Percentiles rank a stretch among this genome's conserved stretches.
phyloP scores from a whole-genome alignment of 164 flowering plant species.

The Macadamia tetraphylla region DNA sequence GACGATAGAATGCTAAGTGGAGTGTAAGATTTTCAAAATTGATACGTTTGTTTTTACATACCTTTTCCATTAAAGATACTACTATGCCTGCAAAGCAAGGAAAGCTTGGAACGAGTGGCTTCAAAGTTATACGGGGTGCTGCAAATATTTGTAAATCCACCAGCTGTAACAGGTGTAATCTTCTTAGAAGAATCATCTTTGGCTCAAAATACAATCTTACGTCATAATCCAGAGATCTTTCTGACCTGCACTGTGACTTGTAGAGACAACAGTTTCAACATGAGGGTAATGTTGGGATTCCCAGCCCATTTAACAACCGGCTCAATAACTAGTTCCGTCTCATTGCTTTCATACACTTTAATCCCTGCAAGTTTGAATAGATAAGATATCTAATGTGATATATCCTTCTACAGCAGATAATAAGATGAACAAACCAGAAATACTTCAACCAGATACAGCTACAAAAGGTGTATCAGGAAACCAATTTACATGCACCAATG shows the following conservation, averaged over 20 bases:
- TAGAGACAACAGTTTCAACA: constrained; percentile 40
- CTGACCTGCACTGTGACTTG: constrained; percentile 62
- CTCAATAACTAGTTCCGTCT: constrained; percentile 70
- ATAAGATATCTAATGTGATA: constrained; percentile 1
- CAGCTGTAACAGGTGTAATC: constrained; percentile 41
- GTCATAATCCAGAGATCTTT: constrained; percentile 9
- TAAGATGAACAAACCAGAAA: not conserved
- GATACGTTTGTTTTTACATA: constrained; percentile 10
- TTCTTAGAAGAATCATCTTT: constrained; percentile 3
- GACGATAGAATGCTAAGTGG: not conserved
- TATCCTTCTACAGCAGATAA: not conserved
- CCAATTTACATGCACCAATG: not conserved
- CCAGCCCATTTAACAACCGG: constrained; percentile 86
- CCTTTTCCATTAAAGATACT: constrained; percentile 81
- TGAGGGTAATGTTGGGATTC: constrained; percentile 62
- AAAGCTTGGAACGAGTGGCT: constrained; percentile 84
- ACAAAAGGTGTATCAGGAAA: not conserved
- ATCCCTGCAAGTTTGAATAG: constrained; percentile 39
- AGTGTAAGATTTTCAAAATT: not conserved
- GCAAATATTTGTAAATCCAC: constrained; percentile 73
- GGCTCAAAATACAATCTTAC: constrained; percentile 1
- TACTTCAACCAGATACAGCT: not conserved
- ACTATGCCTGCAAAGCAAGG: constrained; percentile 73
- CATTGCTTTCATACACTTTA: constrained; percentile 69
- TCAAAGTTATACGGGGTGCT: constrained; percentile 60